phyloP scores from a whole-genome alignment of 306 rosid genomes.

The Hylodesmum podocarpum region DNA sequence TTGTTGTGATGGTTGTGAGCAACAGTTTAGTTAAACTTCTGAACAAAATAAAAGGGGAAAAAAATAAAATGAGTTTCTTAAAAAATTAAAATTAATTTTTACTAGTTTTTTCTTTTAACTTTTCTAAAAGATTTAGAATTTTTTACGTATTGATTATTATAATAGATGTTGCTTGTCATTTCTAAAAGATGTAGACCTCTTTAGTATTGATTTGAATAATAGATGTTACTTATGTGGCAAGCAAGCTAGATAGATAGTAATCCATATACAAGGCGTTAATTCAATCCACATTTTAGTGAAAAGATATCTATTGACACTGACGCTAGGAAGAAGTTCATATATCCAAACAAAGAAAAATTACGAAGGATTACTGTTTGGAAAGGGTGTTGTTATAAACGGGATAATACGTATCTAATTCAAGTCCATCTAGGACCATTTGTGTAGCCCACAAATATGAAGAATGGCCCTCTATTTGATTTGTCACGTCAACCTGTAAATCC shows the following conservation, averaged over 20 bases:
- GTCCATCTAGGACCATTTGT: slow-evolving; percentile 58
- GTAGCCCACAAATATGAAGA: slow-evolving; percentile 91
- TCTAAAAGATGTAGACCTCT: too few relatives aligned
- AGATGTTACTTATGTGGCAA: neutral
- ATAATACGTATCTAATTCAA: slow-evolving; percentile 69
- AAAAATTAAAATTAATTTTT: too few relatives aligned
- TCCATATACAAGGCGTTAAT: neutral
- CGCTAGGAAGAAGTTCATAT: neutral
- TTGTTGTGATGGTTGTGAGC: too few relatives aligned
- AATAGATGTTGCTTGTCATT: too few relatives aligned
- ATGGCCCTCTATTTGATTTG: slow-evolving; percentile 77
- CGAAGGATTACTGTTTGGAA: slow-evolving; percentile 15
- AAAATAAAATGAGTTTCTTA: too few relatives aligned
- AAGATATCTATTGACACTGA: neutral
- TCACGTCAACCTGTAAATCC: slow-evolving; percentile 74
- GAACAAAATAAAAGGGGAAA: too few relatives aligned
- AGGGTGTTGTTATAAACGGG: slow-evolving; percentile 56
- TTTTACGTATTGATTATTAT: too few relatives aligned
- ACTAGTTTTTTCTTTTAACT: too few relatives aligned
- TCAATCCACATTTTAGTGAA: neutral
- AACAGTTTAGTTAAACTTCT: too few relatives aligned
- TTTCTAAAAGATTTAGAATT: too few relatives aligned
- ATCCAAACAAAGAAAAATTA: neutral
- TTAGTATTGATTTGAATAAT: neutral
- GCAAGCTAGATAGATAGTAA: neutral